phyloP scores from a whole-genome alignment of 305 asterid genomes.

The Solanum hybrid region DNA sequence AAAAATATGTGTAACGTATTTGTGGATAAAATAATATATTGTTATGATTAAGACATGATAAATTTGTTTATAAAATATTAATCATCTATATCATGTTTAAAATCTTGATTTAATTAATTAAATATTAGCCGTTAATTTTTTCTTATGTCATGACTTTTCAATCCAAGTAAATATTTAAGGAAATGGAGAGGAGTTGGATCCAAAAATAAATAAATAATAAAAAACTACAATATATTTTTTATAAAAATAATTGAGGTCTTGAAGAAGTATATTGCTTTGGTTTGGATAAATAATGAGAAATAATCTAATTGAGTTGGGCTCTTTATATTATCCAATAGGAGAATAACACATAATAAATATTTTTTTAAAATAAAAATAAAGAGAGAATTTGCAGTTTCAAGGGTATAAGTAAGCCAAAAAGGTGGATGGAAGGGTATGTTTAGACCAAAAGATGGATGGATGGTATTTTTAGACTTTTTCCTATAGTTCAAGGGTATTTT shows the following conservation, averaged over 20 bases:
- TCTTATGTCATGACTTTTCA: too few species aligned
- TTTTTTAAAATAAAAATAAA: too few species aligned
- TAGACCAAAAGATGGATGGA: too few species aligned
- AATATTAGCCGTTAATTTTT: too few species aligned
- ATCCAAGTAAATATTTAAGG: neutral
- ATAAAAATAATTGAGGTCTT: too few species aligned
- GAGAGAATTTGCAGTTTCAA: neutral
- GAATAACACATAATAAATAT: neutral
- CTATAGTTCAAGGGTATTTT: too few species aligned
- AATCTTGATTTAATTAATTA: too few species aligned
- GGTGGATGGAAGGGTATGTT: neutral
- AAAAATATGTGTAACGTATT: neutral
- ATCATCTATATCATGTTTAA: neutral
- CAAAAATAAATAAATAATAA: too few species aligned
- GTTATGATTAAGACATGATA: neutral
- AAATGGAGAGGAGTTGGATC: neutral
- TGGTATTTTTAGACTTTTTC: neutral
- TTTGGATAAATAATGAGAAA: too few species aligned
- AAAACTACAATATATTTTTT: neutral
- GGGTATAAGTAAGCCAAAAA: neutral
- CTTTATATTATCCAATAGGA: neutral
- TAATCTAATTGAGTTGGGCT: neutral
- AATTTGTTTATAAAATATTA: too few species aligned
- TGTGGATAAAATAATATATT: neutral
- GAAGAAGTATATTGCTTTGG: too few species aligned